Conservation (phyloP, 2,329 filamentous ascomycete genomes). For the Ceratocystis harringtonii region DNA sequence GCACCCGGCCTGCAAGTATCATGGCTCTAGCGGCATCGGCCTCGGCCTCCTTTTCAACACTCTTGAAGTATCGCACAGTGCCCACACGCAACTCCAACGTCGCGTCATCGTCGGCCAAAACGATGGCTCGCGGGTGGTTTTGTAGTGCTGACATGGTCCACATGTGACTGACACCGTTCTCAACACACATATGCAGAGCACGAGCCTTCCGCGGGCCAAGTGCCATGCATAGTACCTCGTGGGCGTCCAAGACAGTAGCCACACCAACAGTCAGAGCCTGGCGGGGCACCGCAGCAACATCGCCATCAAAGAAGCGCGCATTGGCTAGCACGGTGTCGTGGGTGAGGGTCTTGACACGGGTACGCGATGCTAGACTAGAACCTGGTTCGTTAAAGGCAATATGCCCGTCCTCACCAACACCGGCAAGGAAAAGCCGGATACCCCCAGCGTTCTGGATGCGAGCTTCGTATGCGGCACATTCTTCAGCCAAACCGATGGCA, state of each 20-base stretch:
- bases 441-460: constrained; percentile 60
- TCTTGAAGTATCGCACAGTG: constrained; percentile 59
- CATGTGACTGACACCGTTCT: constrained; percentile 76
- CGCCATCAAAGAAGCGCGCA: constrained; percentile 66
- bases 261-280: constrained; percentile 78
- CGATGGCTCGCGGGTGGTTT: constrained; percentile 64
- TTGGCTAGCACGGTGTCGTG: constrained; percentile 81
- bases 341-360: constrained; percentile 71
- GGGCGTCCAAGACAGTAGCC: constrained; percentile 64
- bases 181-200: constrained; percentile 65
- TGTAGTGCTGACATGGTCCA: constrained; percentile 76
- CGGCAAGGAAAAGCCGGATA: constrained; percentile 74
- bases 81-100: constrained; percentile 59
- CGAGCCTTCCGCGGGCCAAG: constrained; percentile 67
- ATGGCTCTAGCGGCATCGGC: constrained; percentile 32
- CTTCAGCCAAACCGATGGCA: constrained; percentile 55
- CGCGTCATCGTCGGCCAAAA: constrained; percentile 71
- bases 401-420: constrained; percentile 74
- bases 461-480: constrained; percentile 66
- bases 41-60: constrained; percentile 47
- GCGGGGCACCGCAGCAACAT: constrained; percentile 57
- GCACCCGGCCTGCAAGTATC: background rate
- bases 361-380: constrained; percentile 60
- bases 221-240: constrained; percentile 71
- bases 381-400: constrained; percentile 87